A percentile compares a stretch with the other conserved stretches of the same genome.
phyloP scores from a whole-genome alignment of 1,284 basidiomycete genomes.

The Anthracocystis walkeri region DNA sequence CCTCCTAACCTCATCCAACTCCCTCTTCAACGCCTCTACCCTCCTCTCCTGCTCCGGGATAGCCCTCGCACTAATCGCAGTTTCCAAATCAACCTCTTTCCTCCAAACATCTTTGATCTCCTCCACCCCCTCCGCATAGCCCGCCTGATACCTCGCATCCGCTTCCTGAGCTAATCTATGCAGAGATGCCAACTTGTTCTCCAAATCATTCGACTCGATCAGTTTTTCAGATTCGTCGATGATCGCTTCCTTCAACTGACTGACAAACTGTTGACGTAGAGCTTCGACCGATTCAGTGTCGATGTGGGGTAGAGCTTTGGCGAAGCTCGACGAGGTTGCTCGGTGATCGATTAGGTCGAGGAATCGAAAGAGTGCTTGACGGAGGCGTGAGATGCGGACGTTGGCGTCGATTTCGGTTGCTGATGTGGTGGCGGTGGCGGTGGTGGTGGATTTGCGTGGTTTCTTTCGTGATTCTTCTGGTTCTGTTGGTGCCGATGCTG shows the following conservation, averaged over 20 bases:
- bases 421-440: slow-evolving; percentile 1
- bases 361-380: slow-evolving; percentile 57
- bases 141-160: slow-evolving; percentile 49
- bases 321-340: slow-evolving; percentile 50
- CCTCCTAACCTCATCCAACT: slow-evolving; percentile 38
- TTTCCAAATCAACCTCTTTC: slow-evolving; percentile 55
- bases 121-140: slow-evolving; percentile 19
- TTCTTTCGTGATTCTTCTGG: slow-evolving; percentile 17
- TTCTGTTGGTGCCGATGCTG: slow-evolving; percentile 1
- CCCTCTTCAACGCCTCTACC: slow-evolving; percentile 26
- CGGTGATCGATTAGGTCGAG: slow-evolving; percentile 58
- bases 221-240: slow-evolving; percentile 54
- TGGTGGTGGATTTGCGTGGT: slow-evolving; percentile 22
- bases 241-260: slow-evolving; percentile 57
- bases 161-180: slow-evolving; percentile 57
- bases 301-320: slow-evolving; percentile 48
- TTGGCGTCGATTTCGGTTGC: slow-evolving; percentile 14
- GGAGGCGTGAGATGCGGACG: slow-evolving; percentile 53
- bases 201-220: slow-evolving; percentile 52
- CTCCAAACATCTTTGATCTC: slow-evolving; percentile 62
- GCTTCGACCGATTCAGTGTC: slow-evolving; percentile 48
- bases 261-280: slow-evolving; percentile 52
- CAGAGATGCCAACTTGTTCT: slow-evolving; percentile 48
- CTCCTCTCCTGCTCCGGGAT: slow-evolving; percentile 53
- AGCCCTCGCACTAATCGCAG: slow-evolving; percentile 55